Evolutionary conservation across 805 yeast genomes (phyloP).

Genomic region (Candida stauntonica): DNA sequence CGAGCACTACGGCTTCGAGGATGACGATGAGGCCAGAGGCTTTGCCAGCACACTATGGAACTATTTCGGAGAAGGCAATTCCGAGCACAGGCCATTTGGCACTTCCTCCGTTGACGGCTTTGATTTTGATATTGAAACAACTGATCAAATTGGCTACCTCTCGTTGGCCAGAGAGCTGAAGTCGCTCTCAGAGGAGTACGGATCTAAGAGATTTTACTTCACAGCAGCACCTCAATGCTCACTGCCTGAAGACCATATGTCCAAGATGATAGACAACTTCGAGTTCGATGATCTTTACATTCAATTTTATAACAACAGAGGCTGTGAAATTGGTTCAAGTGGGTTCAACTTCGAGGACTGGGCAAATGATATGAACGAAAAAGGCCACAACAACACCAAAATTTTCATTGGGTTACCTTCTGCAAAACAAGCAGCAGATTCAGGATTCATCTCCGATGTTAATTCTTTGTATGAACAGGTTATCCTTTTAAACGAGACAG

Average conservation of each 20-base stretch:
- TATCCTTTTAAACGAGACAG: constrained; percentile 11
- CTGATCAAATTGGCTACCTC: constrained; percentile 59
- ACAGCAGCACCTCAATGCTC: constrained; percentile 83
- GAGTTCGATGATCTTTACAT: constrained; percentile 64
- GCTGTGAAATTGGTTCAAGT: constrained; percentile 39
- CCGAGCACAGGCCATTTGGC: constrained; percentile 58
- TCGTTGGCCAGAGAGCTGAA: constrained; percentile 51
- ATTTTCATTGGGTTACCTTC: constrained; percentile 65
- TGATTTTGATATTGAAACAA: constrained; percentile 84
- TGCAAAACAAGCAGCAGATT: constrained; percentile 44
- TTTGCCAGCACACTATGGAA: constrained; percentile 59
- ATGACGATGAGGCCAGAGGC: constrained; percentile 67
- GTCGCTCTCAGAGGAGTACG: constrained; percentile 31
- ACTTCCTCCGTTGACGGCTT: constrained; percentile 81
- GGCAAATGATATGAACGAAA: constrained; percentile 28
- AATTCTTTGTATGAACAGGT: constrained; percentile 31
- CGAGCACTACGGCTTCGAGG: constrained; percentile 66
- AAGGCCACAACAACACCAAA: constrained; percentile 42
- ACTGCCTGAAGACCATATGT: constrained; percentile 57
- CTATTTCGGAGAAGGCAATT: constrained; percentile 52
- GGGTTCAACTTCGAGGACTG: constrained; percentile 51
- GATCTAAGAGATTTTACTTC: constrained; percentile 51
- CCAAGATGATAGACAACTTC: constrained; percentile 45
- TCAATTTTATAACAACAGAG: constrained; percentile 68
- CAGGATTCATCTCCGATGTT: constrained; percentile 48